Evolutionary conservation across 331 rosid genomes (phyloP).

Genomic region (Arachis monticola): DNA sequence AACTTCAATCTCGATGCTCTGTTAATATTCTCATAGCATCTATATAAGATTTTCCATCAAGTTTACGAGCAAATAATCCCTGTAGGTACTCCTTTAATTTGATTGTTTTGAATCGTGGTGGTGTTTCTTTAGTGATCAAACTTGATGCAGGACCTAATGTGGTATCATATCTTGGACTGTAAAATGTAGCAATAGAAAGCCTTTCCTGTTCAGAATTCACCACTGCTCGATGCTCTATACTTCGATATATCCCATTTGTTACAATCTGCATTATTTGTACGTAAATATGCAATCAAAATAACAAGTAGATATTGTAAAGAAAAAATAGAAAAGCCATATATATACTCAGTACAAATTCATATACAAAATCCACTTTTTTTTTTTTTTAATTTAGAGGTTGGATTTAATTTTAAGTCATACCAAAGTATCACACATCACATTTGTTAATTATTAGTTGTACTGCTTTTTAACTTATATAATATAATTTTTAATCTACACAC

Average conservation of each 20-base stretch:
- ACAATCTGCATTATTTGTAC: background rate
- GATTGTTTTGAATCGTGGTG: constrained; percentile 14
- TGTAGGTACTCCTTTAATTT: background rate
- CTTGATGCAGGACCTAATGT: constrained; percentile 20
- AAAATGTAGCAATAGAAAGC: constrained; percentile 36
- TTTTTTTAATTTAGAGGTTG: too few relatives aligned
- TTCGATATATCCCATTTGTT: constrained; percentile 31
- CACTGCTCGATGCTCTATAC: constrained; percentile 37
- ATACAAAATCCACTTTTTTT: too few relatives aligned
- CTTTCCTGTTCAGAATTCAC: constrained; percentile 37
- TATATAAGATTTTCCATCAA: constrained; percentile 25
- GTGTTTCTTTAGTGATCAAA: constrained; percentile 29
- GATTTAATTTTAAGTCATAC: too few relatives aligned
- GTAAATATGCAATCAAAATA: background rate
- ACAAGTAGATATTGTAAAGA: background rate
- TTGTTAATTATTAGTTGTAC: too few relatives aligned
- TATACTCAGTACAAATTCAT: too few relatives aligned
- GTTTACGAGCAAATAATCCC: background rate
- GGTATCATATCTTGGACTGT: background rate
- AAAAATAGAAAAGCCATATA: too few relatives aligned
- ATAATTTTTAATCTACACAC: too few relatives aligned
- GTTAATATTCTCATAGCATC: constrained; percentile 18
- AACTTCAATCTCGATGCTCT: background rate
- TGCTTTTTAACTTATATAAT: too few relatives aligned
- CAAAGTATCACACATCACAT: too few relatives aligned